Base-by-base conservation (phyloP, 208 protist genomes). In the Crithidia bombi region DNA sequence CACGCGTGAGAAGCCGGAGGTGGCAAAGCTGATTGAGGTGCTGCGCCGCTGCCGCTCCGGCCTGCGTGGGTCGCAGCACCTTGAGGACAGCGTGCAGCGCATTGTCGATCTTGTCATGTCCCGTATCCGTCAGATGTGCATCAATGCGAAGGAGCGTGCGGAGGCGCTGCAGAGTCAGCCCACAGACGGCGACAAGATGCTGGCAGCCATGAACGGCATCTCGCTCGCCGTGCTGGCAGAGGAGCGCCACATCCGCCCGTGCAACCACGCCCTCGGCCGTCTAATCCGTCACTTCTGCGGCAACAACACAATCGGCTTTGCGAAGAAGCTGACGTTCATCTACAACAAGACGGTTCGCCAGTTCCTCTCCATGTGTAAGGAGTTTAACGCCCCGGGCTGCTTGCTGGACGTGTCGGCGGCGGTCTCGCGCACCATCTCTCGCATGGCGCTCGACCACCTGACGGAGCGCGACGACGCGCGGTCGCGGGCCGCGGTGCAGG, bases 231-330 rank as follows among this genome's bases (percentile, higher is more conserved):
- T 77, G 30, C 76, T 86, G 11, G 82, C 79, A 4, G 69, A 83
- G 46, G 83, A 85, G 52, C 77, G 81, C 19, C 90, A 83, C 66
- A 59, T 91, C 19, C 55, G 73, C n/a, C 85, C 85, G 9, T 84
- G 78, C 52, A 67, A 91, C 46, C 68, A 41, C 30, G 66, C 66
- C 12, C 65, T 75, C 7, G 51, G 62, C 19, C 65, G 63, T 43
- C 52, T 95, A 4, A 82, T 81, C 3, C 64, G 63, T 25, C 71
- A 83, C 25, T 76, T 94, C 39, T 83, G 91, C 35, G 70, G 68
- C 50, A 75, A 79, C 47, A 86, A 81, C 57, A 81, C 65, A 10
- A 88, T 92, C 59, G 83, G 87, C n/a, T 78, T 82, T 36, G 85
- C 85, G 5, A 84, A 78, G 46, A 81, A 81, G 39, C 35, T 91